Conservation (phyloP, 352 stramenopile genomes). For the Globisporangium uncinulatum region DNA sequence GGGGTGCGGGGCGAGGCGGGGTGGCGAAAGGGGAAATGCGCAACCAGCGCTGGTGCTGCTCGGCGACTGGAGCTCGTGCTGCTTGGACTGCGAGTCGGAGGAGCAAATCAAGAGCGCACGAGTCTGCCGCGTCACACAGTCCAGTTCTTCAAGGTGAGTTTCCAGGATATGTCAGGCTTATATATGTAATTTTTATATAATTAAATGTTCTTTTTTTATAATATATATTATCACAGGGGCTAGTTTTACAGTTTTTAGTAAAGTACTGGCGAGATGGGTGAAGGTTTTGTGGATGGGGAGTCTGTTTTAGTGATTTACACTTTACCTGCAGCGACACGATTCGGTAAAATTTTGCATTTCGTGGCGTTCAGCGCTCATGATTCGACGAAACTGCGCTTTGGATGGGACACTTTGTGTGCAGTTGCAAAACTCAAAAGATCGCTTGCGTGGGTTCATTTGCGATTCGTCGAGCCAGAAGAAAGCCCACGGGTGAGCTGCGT, state of each 20-base stretch:
- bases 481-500: no score
- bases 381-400: no score
- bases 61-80: background rate
- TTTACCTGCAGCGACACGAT: background rate
- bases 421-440: no score
- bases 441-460: no score
- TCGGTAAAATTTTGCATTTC: background rate
- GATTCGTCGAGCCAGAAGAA: no score
- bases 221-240: no score
- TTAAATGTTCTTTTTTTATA: background rate
- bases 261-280: background rate
- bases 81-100: background rate
- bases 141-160: conserved; percentile 1
- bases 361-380: background rate
- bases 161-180: background rate
- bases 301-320: background rate
- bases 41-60: background rate
- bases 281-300: conserved; percentile 1
- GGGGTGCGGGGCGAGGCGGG: background rate
- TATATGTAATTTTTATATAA: background rate
- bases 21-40: conserved; percentile 3
- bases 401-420: no score
- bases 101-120: background rate
- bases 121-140: background rate
- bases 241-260: background rate